These are phyloP conservation scores for Aspergillus heteromorphus DNA, from an alignment of 495 filamentous ascomycete genomes.

Conservation along the genomic window DNA sequence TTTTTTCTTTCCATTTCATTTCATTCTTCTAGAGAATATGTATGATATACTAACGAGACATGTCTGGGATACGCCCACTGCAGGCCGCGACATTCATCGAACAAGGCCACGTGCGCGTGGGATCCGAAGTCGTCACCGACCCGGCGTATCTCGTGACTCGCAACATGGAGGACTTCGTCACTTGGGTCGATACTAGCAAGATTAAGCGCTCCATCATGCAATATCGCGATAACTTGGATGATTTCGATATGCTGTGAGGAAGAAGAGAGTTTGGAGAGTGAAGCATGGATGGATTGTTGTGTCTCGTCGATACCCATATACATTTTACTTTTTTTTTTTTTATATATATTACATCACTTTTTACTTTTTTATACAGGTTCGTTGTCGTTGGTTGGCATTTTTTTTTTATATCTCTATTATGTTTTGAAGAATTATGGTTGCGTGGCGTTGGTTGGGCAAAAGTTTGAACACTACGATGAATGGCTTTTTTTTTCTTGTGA, in stretches of 20 bases:
- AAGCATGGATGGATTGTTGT: conserved; percentile 1
- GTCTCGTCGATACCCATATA: conserved; percentile 3
- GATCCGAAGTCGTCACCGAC: conserved; percentile 85
- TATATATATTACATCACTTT: too few species aligned
- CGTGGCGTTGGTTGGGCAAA: too few species aligned
- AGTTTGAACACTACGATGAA: too few species aligned
- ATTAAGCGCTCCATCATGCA: conserved; percentile 92
- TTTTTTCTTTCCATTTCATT: too few species aligned
- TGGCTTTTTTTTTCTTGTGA: too few species aligned
- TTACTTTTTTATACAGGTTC: background rate
- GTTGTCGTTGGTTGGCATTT: background rate
- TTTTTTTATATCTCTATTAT: too few species aligned
- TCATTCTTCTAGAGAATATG: too few species aligned
- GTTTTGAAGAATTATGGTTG: too few species aligned
- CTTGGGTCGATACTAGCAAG: conserved; percentile 94
- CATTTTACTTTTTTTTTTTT: background rate
- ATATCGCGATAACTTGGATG: conserved; percentile 92
- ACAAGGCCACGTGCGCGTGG: conserved; percentile 92
- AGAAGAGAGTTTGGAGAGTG: background rate
- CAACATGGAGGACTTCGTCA: conserved; percentile 94
- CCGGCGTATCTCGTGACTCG: conserved; percentile 51
- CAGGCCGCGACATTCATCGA: conserved; percentile 79
- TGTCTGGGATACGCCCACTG: background rate
- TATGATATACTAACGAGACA: too few species aligned
- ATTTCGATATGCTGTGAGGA: conserved; percentile 79